Base-by-base conservation (phyloP, 192 early-diverging fungal species). In the Coemansia sp. region DNA sequence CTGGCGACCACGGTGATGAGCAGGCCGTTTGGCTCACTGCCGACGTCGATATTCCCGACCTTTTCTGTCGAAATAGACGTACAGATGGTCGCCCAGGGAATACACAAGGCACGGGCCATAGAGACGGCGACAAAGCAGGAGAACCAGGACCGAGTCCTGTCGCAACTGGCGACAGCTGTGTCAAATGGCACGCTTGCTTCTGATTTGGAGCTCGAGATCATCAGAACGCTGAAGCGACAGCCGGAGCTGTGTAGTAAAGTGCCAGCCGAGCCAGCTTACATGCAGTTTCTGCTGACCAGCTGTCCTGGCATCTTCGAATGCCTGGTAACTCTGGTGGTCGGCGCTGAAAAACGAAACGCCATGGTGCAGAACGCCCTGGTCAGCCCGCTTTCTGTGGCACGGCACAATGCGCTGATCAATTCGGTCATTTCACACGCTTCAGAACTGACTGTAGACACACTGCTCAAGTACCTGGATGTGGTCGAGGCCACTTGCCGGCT, bases 401-500 rank as follows among this genome's bases (percentile, higher is more conserved):
- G 60, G 55, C 73, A 75, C 66, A 75, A 69, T 48, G 57, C 57
- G 4, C 58, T 69, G 61, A 67, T 64, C 14, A 66, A 64, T 48
- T 63, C 68, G n/a, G 49, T 80, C 25, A 52, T 75, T 20, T 48
- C 67, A 56, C 29, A 18, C 8, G 64, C 61, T 7, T 22, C 48
- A 7, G 29, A 38, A 25, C 18, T 80, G 11, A 60, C 59, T 0
- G 20, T 64, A 0, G 66, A 71, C 0, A 75, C 73, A 3, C 51
- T 73, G 66, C 74, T 75, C 25, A 60, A 18, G 17, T 80, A 80
- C 57, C 51, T 80, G 60, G 64, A 72, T 31, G 78, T 69, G 3
- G 66, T 80, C 10, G 78, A 80, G 59, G 72, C 73, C n/a, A 80
- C 64, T 22, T 80, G 78, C 32, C 68, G 78, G 16, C 4, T 56